These are phyloP conservation scores for Pleurotus giganteus DNA, from an alignment of 768 basidiomycete genomes.

Conservation along the genomic window DNA sequence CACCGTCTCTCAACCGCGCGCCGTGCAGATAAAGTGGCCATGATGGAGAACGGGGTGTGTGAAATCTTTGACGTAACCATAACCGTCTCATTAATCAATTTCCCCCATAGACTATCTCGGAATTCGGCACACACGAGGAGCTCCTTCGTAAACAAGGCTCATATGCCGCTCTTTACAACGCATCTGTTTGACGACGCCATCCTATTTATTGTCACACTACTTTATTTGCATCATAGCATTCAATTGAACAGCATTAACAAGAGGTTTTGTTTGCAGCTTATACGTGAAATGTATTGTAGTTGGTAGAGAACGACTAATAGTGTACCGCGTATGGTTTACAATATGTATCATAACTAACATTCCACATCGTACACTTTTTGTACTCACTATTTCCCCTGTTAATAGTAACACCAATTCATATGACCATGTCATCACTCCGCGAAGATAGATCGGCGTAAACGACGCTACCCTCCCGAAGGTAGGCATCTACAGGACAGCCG, in stretches of 20 bases:
- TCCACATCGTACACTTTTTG: not conserved
- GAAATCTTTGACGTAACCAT: constrained; percentile 15
- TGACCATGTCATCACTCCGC: constrained; percentile 34
- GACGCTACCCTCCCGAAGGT: constrained; percentile 61
- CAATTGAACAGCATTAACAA: constrained; percentile 5
- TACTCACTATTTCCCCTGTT: not conserved
- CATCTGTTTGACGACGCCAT: constrained; percentile 48
- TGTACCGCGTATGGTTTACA: constrained; percentile 1
- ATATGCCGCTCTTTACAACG: constrained; percentile 69
- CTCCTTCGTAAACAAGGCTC: constrained; percentile 56
- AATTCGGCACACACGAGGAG: constrained; percentile 75
- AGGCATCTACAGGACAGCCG: constrained; percentile 62
- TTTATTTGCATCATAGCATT: not conserved
- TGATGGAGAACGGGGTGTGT: constrained; percentile 74
- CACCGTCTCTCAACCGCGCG: constrained; percentile 80
- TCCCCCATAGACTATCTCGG: constrained; percentile 56
- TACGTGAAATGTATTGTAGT: constrained; percentile 10
- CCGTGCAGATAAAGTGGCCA: constrained; percentile 81
- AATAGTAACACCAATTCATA: constrained; percentile 18
- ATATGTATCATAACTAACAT: not conserved
- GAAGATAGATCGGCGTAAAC: constrained; percentile 64
- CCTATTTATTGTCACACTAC: constrained; percentile 4
- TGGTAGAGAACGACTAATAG: not conserved
- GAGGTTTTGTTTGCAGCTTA: constrained; percentile 2
- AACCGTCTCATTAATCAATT: no score